Evolutionary conservation across 495 filamentous ascomycete species (phyloP), one percentile per base, ranked within the genome.

Genomic region (Penicillium psychrofluorescens): DNA sequence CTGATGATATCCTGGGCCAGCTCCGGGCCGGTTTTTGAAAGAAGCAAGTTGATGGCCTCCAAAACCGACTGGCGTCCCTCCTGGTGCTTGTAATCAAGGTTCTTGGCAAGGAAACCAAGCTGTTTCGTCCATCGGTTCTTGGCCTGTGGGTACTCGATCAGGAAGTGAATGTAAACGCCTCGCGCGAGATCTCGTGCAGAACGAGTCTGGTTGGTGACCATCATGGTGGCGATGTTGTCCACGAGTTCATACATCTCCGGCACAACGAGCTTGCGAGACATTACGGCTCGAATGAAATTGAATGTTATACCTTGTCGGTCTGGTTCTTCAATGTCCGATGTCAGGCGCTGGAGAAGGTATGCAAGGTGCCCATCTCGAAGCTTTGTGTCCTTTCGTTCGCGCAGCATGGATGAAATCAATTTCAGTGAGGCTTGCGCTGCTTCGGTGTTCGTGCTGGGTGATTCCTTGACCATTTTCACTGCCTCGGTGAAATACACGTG

Each of bases 141-240:
- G 52, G 83, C 87, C 57, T 97, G 92, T 1, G 92, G 92, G 57
- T 96, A 98, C 36, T 96, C 86, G 49, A 90, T 81, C 31, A 98
- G 63, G 72, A 97, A 98, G 53, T 95, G 88, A 60, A 95, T 81
- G 64, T 94, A 98, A 16, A 82, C 85, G 14, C 88, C 87, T 28
- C 94, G 79, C 12, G 91, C 90, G 30, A 91, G 66, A 54, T 95
- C 90, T 35, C 91, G 77, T 3, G 90, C 85, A 48, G 81, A 79
- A 51, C 84, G 81, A 50, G 89, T 89, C 44, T 95, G 85, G 61
- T 95, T 96, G 16, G 86, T 95, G 45, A 98, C 86, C 90, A 97
- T 95, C 64, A 97, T 83, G n/a, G 74, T 79, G 16, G 87, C 86
- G 29, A 96, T 81, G 50, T 83, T 76, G 55, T 98, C 92, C 40